Percentiles rank a stretch among this genome's conserved stretches.
phyloP scores from a whole-genome alignment of 2,329 filamentous ascomycete genomes.

The Fusarium buxicola region DNA sequence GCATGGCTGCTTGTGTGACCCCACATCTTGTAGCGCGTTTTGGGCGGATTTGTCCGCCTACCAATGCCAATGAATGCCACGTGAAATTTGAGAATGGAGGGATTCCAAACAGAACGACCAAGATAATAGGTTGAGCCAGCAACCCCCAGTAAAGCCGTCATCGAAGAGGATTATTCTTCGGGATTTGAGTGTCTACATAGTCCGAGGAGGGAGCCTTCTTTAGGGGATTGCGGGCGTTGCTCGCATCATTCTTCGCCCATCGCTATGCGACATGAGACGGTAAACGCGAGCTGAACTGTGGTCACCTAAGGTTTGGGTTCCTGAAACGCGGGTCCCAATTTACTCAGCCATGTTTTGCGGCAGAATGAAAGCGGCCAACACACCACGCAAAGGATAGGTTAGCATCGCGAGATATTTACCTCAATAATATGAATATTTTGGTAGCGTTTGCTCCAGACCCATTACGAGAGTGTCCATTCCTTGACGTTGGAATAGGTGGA shows the following conservation, averaged over 20 bases:
- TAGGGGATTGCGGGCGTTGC: slow-evolving; percentile 6
- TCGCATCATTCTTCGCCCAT: slow-evolving; percentile 13
- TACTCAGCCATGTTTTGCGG: not conserved
- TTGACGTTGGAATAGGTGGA: not conserved
- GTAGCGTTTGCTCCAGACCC: not conserved
- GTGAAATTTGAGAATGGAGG: slow-evolving; percentile 21
- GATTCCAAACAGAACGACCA: not conserved
- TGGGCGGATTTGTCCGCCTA: slow-evolving; percentile 28
- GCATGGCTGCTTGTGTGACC: slow-evolving; percentile 14
- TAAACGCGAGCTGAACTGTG: slow-evolving; percentile 23
- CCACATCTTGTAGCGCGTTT: slow-evolving; percentile 32
- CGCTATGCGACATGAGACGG: slow-evolving; percentile 28
- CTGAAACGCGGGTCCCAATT: slow-evolving; percentile 30
- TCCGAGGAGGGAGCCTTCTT: not conserved
- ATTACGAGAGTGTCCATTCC: not conserved
- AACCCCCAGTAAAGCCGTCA: too few species aligned
- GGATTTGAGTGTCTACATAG: too few species aligned
- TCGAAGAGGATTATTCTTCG: too few species aligned
- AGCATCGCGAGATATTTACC: not conserved
- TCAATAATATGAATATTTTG: too few species aligned
- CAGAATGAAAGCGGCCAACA: not conserved
- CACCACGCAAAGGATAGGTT: not conserved
- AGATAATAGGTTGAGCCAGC: not conserved
- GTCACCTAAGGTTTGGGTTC: slow-evolving; percentile 16
- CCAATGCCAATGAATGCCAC: slow-evolving; percentile 23